Evolutionary conservation across 2,329 filamentous ascomycete species (phyloP).

Genomic region (Pseudophaeomoniella oleicola): DNA sequence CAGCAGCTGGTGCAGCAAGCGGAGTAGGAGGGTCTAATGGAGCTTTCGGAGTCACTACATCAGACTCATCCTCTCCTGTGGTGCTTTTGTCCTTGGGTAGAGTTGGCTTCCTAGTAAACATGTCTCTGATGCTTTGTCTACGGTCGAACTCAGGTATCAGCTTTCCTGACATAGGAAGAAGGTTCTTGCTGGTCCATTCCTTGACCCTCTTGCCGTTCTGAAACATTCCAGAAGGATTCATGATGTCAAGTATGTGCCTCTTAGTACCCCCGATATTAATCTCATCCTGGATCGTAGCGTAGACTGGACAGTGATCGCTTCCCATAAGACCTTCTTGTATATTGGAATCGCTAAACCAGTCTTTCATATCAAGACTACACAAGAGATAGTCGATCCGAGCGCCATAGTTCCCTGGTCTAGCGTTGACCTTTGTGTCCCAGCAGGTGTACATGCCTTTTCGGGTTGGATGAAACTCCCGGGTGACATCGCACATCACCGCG

Average conservation of each 20-base stretch:
- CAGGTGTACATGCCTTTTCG: slow-evolving; percentile 89
- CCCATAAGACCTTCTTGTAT: slow-evolving; percentile 91
- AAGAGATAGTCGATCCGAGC: slow-evolving; percentile 88
- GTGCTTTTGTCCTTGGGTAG: slow-evolving; percentile 4
- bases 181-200: slow-evolving; percentile 52
- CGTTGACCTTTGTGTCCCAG: slow-evolving; percentile 90
- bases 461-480: slow-evolving; percentile 64
- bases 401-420: slow-evolving; percentile 88
- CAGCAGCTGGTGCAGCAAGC: not conserved
- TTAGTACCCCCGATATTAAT: slow-evolving; percentile 32
- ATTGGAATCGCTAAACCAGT: slow-evolving; percentile 66
- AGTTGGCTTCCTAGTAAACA: slow-evolving; percentile 57
- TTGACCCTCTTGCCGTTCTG: slow-evolving; percentile 47
- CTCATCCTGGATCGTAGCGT: slow-evolving; percentile 54
- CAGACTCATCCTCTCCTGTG: not conserved
- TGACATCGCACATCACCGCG: slow-evolving; percentile 70
- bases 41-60: not conserved
- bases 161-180: slow-evolving; percentile 63
- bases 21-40: not conserved
- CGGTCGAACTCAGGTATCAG: slow-evolving; percentile 79
- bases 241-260: slow-evolving; percentile 50
- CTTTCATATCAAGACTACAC: slow-evolving; percentile 61
- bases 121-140: slow-evolving; percentile 75
- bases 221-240: slow-evolving; percentile 67
- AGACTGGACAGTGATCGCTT: slow-evolving; percentile 94